Evolutionary conservation across 2,329 filamentous ascomycete species (phyloP).

Genomic region (Gnomoniopsis sp.): DNA sequence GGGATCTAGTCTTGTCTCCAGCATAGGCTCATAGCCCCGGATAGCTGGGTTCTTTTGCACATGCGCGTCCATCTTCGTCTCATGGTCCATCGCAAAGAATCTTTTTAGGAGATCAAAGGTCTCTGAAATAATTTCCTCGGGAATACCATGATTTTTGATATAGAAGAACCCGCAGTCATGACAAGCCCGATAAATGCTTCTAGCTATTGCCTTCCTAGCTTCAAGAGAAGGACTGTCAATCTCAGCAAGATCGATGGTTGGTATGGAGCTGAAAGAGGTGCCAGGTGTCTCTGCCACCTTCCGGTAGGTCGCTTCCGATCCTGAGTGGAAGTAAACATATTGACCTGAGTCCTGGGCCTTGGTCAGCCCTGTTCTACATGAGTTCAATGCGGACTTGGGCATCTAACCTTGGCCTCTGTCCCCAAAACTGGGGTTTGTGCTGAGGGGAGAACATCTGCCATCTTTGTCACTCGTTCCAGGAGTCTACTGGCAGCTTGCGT

Average conservation of each 20-base stretch:
- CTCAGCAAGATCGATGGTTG: conserved; percentile 28
- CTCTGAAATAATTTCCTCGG: conserved; percentile 20
- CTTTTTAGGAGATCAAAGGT: conserved; percentile 25
- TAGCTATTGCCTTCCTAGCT: conserved; percentile 22
- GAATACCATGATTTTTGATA: conserved; percentile 30
- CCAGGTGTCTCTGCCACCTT: conserved; percentile 24
- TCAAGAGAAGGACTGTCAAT: conserved; percentile 23
- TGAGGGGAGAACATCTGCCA: neutral
- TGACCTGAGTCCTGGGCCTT: conserved; percentile 16
- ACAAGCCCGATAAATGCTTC: conserved; percentile 25
- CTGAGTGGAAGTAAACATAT: conserved; percentile 31
- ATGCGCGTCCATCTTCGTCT: conserved; percentile 32
- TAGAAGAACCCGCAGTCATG: conserved; percentile 29
- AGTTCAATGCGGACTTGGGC: neutral
- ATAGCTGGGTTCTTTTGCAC: conserved; percentile 33
- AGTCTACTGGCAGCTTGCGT: too few species aligned
- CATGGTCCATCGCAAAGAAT: conserved; percentile 29
- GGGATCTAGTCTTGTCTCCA: conserved; percentile 30
- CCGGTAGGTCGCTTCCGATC: conserved; percentile 29
- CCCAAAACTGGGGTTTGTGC: neutral
- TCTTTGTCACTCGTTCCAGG: neutral
- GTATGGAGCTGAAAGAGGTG: conserved; percentile 29
- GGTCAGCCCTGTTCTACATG: neutral
- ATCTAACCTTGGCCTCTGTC: neutral
- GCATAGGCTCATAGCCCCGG: conserved; percentile 32